phyloP scores from a whole-genome alignment of 2,329 filamentous ascomycete genomes.

The Aspergillus carbonarius region DNA sequence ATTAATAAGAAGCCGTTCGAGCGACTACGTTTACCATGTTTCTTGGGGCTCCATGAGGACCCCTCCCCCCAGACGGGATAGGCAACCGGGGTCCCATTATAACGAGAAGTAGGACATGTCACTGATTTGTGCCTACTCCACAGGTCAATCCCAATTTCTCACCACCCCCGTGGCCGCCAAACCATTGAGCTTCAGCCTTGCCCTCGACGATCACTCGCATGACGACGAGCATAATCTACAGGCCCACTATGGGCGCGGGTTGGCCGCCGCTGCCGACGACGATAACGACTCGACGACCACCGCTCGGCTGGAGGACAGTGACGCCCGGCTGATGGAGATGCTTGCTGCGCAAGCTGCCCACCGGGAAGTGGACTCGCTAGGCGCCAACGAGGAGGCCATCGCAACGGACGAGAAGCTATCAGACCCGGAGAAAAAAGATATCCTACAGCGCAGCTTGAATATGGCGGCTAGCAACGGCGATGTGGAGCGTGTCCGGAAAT shows the following conservation, averaged over 20 bases:
- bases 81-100: neutral
- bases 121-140: slow-evolving; percentile 5
- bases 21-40: neutral
- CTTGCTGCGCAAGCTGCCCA: slow-evolving; percentile 89
- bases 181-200: slow-evolving; percentile 80
- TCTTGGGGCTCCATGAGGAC: neutral
- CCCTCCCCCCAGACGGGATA: neutral
- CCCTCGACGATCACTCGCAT: slow-evolving; percentile 74
- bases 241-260: slow-evolving; percentile 33
- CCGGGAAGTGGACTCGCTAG: slow-evolving; percentile 65
- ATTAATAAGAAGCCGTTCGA: neutral
- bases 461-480: slow-evolving; percentile 98
- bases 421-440: slow-evolving; percentile 72
- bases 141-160: slow-evolving; percentile 93
- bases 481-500: slow-evolving; percentile 71
- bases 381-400: slow-evolving; percentile 78
- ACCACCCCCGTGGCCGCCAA: slow-evolving; percentile 82
- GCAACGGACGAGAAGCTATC: slow-evolving; percentile 71
- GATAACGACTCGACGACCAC: slow-evolving; percentile 44
- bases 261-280: slow-evolving; percentile 20
- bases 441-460: slow-evolving; percentile 82
- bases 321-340: slow-evolving; percentile 91
- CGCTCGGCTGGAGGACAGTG: slow-evolving; percentile 68
- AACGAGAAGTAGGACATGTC: neutral
- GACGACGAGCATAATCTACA: slow-evolving; percentile 56